Evolutionary conservation across 2,329 filamentous ascomycete genomes (phyloP).

Genomic region (Pestalotiopsis sp.): DNA sequence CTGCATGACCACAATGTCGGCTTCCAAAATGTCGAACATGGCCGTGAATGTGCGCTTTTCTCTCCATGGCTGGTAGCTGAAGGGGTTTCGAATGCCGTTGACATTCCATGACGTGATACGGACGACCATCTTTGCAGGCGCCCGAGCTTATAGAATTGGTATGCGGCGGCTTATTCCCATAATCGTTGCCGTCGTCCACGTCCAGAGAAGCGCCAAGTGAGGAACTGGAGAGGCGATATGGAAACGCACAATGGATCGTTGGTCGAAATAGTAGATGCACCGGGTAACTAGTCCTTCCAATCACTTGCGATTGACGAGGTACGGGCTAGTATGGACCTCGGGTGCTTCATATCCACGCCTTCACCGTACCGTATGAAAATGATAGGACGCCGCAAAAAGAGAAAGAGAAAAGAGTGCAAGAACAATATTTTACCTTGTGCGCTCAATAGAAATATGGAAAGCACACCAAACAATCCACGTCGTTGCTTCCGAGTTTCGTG

Average conservation of each 20-base stretch:
- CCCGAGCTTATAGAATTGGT: not conserved
- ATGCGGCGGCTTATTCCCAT: not conserved
- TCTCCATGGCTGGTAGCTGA: conserved; percentile 83
- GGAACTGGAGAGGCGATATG: not conserved
- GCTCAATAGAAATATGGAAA: not conserved
- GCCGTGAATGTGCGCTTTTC: conserved; percentile 72
- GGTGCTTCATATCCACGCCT: not conserved
- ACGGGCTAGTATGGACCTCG: not conserved
- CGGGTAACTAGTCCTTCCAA: not conserved
- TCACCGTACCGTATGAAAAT: too few relatives aligned
- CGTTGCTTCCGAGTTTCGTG: too few relatives aligned
- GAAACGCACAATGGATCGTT: not conserved
- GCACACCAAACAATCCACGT: too few relatives aligned
- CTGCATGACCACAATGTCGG: conserved; percentile 93
- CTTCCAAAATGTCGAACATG: conserved; percentile 93
- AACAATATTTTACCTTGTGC: too few relatives aligned
- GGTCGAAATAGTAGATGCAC: not conserved
- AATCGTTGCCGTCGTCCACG: not conserved
- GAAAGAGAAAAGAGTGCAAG: too few relatives aligned
- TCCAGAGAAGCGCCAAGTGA: not conserved
- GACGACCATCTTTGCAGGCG: conserved; percentile 60
- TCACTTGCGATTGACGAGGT: not conserved
- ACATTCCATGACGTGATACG: conserved; percentile 90
- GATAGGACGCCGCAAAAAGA: too few relatives aligned
- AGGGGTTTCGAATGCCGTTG: conserved; percentile 83